Evolutionary conservation across 2,329 filamentous ascomycete genomes (phyloP).

Genomic region (Pseudophaeomoniella oleicola): DNA sequence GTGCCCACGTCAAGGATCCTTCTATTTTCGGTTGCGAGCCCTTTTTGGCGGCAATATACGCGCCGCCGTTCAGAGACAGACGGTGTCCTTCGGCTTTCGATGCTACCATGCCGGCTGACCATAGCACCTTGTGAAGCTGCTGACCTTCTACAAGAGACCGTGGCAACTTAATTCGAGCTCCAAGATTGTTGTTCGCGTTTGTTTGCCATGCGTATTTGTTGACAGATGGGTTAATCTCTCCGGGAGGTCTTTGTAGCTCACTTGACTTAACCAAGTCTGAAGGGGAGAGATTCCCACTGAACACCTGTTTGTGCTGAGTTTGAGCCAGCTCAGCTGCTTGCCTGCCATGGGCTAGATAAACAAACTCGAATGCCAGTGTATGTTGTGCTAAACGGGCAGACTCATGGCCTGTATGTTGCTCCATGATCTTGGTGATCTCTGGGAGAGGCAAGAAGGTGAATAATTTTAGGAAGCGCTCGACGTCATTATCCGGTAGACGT

Average conservation of each 20-base stretch:
- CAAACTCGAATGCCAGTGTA: conserved; percentile 64
- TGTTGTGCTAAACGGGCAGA: conserved; percentile 69
- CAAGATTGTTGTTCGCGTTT: conserved; percentile 22
- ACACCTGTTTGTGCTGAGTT: conserved; percentile 35
- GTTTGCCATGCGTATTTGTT: conserved; percentile 24
- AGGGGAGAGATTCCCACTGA: conserved; percentile 17
- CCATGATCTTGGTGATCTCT: conserved; percentile 54
- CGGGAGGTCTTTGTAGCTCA: background rate
- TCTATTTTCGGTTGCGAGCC: conserved; percentile 17
- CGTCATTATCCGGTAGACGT: conserved; percentile 63
- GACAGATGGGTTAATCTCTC: conserved; percentile 9
- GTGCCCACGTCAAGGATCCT: conserved; percentile 33
- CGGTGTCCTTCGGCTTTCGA: conserved; percentile 38
- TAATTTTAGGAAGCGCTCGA: conserved; percentile 69
- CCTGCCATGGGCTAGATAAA: conserved; percentile 63
- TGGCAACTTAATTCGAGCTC: conserved; percentile 28
- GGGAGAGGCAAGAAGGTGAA: conserved; percentile 74
- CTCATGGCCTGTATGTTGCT: conserved; percentile 51
- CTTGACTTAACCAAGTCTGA: conserved; percentile 5
- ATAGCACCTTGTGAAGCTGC: conserved; percentile 33
- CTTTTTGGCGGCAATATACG: conserved; percentile 31
- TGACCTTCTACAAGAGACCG: conserved; percentile 32
- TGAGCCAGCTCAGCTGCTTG: conserved; percentile 50
- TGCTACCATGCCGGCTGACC: conserved; percentile 34
- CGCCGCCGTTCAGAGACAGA: conserved; percentile 33